Conservation (phyloP, 345 rosid genomes). For the Mallotus nudiflorus region DNA sequence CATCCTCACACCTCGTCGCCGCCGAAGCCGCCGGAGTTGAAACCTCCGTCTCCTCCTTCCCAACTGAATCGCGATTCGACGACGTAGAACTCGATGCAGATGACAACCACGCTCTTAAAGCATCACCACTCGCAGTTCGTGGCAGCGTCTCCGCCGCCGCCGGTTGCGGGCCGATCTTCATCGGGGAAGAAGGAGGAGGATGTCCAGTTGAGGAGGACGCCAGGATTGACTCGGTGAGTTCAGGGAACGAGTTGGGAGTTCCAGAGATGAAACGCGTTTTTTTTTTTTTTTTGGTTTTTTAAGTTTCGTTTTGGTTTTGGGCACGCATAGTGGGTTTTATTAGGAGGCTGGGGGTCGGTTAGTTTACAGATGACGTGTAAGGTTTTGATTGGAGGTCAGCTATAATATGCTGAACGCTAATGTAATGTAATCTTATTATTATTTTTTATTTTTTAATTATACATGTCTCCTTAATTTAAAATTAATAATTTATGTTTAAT, state of each 20-base stretch:
- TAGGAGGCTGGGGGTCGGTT: neutral
- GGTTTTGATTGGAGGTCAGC: neutral
- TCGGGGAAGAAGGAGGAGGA: neutral
- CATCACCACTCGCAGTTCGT: neutral
- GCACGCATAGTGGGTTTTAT: neutral
- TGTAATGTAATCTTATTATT: neutral
- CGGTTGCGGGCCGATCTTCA: conserved; percentile 62
- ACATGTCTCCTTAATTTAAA: no score
- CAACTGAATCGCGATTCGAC: conserved; percentile 18
- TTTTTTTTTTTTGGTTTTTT: neutral
- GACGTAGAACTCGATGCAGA: conserved; percentile 21
- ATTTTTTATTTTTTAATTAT: neutral
- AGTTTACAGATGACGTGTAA: neutral
- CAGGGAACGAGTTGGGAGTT: conserved; percentile 8
- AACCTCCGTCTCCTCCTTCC: conserved; percentile 16
- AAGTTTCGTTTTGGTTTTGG: neutral
- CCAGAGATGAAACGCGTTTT: neutral
- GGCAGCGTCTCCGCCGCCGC: conserved; percentile 28
- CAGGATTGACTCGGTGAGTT: conserved; percentile 21
- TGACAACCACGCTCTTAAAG: neutral
- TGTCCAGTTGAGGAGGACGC: no score
- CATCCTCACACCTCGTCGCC: conserved; percentile 49
- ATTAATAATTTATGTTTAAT: no score
- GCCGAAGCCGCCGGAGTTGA: conserved; percentile 20
- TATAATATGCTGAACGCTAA: neutral